A percentile compares a stretch with the other conserved stretches of the same genome.
These are phyloP conservation scores for Xylaria venustula DNA, from an alignment of 495 filamentous ascomycete species.

Conservation along the genomic window DNA sequence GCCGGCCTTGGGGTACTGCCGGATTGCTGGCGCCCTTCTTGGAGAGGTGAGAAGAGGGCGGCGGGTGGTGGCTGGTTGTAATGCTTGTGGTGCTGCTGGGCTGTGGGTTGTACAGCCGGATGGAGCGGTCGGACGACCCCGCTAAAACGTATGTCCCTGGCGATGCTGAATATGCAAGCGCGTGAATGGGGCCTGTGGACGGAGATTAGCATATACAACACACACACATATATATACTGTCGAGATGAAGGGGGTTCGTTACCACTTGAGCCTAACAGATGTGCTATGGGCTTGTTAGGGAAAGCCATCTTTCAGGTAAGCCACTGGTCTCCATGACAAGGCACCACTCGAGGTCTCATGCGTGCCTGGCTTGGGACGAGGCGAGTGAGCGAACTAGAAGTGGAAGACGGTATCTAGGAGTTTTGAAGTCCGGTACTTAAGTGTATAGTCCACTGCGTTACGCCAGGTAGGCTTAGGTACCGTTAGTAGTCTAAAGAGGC, in stretches of 20 bases:
- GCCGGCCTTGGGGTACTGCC: constrained; percentile 37
- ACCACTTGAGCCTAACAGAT: constrained; percentile 48
- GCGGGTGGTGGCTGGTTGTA: constrained; percentile 27
- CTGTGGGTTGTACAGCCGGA: constrained; percentile 75
- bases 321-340: constrained; percentile 21
- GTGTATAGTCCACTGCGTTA: too few relatives aligned
- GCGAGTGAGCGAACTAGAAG: neutral
- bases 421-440: too few relatives aligned
- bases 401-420: neutral
- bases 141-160: constrained; percentile 76
- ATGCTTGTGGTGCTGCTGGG: constrained; percentile 41
- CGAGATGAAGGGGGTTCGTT: constrained; percentile 2
- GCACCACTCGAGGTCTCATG: constrained; percentile 4
- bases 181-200: constrained; percentile 65
- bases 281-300: constrained; percentile 41
- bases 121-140: constrained; percentile 78
- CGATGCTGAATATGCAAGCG: constrained; percentile 67
- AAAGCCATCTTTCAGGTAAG: constrained; percentile 30
- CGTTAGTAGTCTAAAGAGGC: neutral
- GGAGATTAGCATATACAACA: neutral
- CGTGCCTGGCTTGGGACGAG: neutral
- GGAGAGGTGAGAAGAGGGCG: constrained; percentile 34
- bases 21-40: constrained; percentile 16
- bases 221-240: neutral
- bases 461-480: too few relatives aligned